phyloP scores from a whole-genome alignment of 768 basidiomycete species.

The Pisolithus marmoratus region DNA sequence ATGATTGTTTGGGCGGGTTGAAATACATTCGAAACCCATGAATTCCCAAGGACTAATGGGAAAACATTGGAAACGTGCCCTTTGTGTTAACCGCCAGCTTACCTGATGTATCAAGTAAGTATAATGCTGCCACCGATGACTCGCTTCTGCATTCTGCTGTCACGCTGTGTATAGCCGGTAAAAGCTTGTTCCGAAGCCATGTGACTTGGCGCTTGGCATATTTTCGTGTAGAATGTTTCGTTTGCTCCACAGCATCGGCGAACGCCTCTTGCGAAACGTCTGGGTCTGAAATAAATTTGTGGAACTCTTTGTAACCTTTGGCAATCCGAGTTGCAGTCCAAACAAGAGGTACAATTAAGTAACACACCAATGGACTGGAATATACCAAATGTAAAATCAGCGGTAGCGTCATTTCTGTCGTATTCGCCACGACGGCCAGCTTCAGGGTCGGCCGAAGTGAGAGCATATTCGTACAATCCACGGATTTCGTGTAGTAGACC shows the following conservation, averaged over 20 bases:
- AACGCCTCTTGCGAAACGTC: slow-evolving; percentile 39
- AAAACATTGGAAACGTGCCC: neutral
- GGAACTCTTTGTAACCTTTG: slow-evolving; percentile 90
- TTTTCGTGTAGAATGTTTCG: slow-evolving; percentile 84
- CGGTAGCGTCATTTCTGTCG: slow-evolving; percentile 1
- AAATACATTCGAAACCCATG: slow-evolving; percentile 55
- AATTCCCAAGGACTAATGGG: slow-evolving; percentile 41
- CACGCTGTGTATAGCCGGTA: slow-evolving; percentile 60
- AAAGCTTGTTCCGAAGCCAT: slow-evolving; percentile 88
- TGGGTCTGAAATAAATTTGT: slow-evolving; percentile 50
- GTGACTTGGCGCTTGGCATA: slow-evolving; percentile 89
- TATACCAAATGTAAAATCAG: slow-evolving; percentile 75
- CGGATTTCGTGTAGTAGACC: slow-evolving; percentile 80
- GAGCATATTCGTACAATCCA: slow-evolving; percentile 35
- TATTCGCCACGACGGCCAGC: neutral
- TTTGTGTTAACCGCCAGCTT: slow-evolving; percentile 9
- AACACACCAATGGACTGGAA: slow-evolving; percentile 86
- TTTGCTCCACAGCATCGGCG: slow-evolving; percentile 56
- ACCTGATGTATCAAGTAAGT: slow-evolving; percentile 70
- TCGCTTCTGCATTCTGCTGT: slow-evolving; percentile 30
- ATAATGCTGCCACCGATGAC: slow-evolving; percentile 33
- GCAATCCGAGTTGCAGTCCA: slow-evolving; percentile 1
- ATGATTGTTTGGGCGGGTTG: slow-evolving; percentile 44
- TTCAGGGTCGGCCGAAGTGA: neutral
- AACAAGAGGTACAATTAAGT: neutral